Evolutionary conservation across 1,284 basidiomycete genomes (phyloP).

Genomic region (Somion occarium): DNA sequence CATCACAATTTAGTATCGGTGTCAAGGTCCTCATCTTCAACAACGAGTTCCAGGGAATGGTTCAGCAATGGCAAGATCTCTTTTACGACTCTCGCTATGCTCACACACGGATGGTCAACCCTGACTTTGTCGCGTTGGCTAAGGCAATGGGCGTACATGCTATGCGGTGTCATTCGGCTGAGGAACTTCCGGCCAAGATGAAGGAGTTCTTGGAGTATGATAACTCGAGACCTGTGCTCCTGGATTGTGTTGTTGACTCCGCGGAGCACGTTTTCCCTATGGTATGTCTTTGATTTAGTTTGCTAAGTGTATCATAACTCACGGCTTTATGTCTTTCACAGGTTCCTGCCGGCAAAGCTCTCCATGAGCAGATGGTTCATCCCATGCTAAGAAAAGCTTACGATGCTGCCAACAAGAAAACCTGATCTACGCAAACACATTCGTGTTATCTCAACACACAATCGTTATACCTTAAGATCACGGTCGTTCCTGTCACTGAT

Average conservation of each 20-base stretch:
- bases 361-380: constrained; percentile 84
- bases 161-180: constrained; percentile 66
- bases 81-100: constrained; percentile 96
- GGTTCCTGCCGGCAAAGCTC: constrained; percentile 87
- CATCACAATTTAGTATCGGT: constrained; percentile 87
- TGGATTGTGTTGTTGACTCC: constrained; percentile 87
- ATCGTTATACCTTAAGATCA: no score
- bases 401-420: constrained; percentile 19
- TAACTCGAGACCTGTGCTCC: constrained; percentile 77
- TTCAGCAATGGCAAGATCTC: constrained; percentile 97
- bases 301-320: not conserved
- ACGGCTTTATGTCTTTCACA: constrained; percentile 22
- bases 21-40: constrained; percentile 90
- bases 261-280: constrained; percentile 96
- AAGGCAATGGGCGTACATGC: constrained; percentile 90
- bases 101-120: constrained; percentile 92
- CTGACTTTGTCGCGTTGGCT: constrained; percentile 89
- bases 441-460: no score
- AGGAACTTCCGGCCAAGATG: constrained; percentile 91
- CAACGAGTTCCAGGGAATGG: constrained; percentile 99
- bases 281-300: constrained; percentile 41
- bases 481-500: no score
- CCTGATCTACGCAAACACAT: no score
- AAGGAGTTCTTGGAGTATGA: constrained; percentile 98
- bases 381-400: constrained; percentile 23